Percentiles rank a stretch among this genome's conserved stretches.
Conservation (phyloP, 2,329 filamentous ascomycete species). For the Epichloe coenophiala region DNA sequence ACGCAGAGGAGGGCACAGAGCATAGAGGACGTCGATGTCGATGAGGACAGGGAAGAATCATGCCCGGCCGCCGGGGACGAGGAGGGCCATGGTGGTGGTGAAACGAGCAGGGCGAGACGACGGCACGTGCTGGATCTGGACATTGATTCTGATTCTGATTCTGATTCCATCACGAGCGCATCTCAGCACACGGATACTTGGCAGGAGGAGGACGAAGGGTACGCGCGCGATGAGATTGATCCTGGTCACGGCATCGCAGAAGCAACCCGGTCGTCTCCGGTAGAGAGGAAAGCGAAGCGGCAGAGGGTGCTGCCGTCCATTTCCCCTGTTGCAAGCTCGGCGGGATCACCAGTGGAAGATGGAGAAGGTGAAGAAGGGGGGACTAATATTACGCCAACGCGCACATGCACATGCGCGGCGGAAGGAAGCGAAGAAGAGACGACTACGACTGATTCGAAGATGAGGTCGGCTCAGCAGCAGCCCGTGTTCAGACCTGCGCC, state of each 20-base stretch:
- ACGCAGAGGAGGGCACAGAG: slow-evolving; percentile 15
- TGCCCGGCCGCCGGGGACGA: background rate
- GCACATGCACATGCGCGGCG: background rate
- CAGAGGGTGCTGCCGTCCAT: slow-evolving; percentile 7
- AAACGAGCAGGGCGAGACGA: background rate
- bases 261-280: background rate
- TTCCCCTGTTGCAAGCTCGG: slow-evolving; percentile 10
- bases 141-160: background rate
- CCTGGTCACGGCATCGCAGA: too few species aligned
- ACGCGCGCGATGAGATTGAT: background rate
- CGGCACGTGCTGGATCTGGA: background rate
- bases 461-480: slow-evolving; percentile 13
- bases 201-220: background rate
- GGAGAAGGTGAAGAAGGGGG: background rate
- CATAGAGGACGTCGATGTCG: slow-evolving; percentile 22
- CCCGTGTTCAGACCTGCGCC: slow-evolving; percentile 26
- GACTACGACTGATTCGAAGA: background rate
- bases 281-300: slow-evolving; percentile 8
- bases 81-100: background rate
- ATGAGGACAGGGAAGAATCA: slow-evolving; percentile 11
- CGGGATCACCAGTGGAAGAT: background rate
- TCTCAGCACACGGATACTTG: background rate
- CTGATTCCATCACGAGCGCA: background rate
- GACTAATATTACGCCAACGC: too few species aligned
- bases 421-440: background rate